Percentiles rank a stretch among this genome's conserved stretches.
Conservation (phyloP, 352 stramenopile genomes). For the Aphanomyces invadans region DNA sequence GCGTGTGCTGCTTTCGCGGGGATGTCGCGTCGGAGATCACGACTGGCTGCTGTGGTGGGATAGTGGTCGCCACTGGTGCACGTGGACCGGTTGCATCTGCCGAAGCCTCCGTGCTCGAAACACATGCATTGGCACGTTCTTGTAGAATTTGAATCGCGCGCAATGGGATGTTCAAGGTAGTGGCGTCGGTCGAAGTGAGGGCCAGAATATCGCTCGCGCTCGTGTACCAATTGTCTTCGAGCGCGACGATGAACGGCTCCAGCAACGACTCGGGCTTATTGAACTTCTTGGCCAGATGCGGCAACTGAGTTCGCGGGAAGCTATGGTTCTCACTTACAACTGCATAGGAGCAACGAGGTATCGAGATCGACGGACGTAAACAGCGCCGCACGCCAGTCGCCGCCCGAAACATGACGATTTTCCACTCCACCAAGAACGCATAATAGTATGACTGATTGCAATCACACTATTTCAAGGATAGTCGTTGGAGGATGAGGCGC, state of each 20-base stretch:
- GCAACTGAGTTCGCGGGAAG: constrained; percentile 15
- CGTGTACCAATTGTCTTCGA: constrained; percentile 25
- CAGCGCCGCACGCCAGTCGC: not conserved
- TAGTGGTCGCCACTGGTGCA: too few species aligned
- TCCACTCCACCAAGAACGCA: too few species aligned
- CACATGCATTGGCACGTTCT: not conserved
- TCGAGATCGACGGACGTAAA: not conserved
- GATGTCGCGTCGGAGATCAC: not conserved
- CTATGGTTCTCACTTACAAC: not conserved
- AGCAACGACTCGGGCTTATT: constrained; percentile 10
- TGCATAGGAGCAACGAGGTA: not conserved
- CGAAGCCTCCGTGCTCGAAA: too few species aligned
- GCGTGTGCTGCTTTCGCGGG: not conserved
- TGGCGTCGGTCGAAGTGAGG: constrained; percentile 17
- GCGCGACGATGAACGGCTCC: constrained; percentile 12
- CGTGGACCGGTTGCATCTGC: too few species aligned
- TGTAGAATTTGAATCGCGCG: constrained; percentile 19
- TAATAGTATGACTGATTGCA: too few species aligned
- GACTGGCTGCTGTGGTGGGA: too few species aligned
- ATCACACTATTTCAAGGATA: too few species aligned
- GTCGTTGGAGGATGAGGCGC: too few species aligned
- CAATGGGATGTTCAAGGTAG: constrained; percentile 18
- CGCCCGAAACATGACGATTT: not conserved
- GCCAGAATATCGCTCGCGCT: constrained; percentile 18
- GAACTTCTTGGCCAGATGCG: constrained; percentile 3